Conservation (phyloP, 768 basidiomycete genomes). For the Boletus sp. region DNA sequence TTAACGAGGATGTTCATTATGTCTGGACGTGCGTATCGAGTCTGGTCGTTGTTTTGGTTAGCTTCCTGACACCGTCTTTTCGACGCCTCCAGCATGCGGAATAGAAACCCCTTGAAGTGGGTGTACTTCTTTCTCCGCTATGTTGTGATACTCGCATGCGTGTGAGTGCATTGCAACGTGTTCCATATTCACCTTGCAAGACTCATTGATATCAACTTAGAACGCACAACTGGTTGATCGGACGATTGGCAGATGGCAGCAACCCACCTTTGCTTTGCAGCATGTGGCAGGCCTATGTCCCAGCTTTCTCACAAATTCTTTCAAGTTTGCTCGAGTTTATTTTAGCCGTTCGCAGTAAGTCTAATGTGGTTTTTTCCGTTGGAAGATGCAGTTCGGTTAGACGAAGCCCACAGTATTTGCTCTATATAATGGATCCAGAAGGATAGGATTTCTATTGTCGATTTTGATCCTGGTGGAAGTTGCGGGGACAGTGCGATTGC, state of each 20-base stretch:
- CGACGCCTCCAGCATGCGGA: conserved; percentile 18
- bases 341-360: conserved; percentile 19
- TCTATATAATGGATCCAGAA: conserved; percentile 11
- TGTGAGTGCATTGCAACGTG: conserved; percentile 11
- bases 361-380: background rate
- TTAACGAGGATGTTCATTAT: too few species aligned
- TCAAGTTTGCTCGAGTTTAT: conserved; percentile 14
- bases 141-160: conserved; percentile 11
- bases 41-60: background rate
- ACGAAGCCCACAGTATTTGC: conserved; percentile 5
- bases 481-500: background rate
- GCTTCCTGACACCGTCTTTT: background rate
- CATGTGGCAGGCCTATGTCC: conserved; percentile 10
- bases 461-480: conserved; percentile 4
- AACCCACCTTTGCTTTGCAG: conserved; percentile 9
- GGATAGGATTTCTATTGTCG: conserved; percentile 4
- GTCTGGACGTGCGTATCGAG: too few species aligned
- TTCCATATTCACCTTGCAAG: background rate
- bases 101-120: conserved; percentile 28
- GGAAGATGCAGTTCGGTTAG: background rate
- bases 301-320: conserved; percentile 1
- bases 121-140: conserved; percentile 28
- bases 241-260: conserved; percentile 3
- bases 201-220: background rate
- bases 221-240: conserved; percentile 11